These are phyloP conservation scores for Halophytophthora batemanensis DNA, from an alignment of 352 stramenopile species.

Conservation along the genomic window DNA sequence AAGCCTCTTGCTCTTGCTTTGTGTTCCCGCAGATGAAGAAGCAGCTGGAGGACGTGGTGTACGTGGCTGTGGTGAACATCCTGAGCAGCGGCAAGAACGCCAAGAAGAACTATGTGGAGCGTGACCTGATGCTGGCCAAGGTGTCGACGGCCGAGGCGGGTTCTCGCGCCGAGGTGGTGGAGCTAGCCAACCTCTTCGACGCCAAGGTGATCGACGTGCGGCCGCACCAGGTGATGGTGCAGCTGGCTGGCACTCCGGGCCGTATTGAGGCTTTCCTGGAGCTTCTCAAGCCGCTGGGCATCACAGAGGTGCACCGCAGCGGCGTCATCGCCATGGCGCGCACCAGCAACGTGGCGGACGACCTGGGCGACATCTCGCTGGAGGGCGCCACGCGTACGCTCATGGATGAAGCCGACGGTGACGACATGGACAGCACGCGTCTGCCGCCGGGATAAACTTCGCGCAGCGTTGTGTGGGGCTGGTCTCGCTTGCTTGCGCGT, in stretches of 20 bases:
- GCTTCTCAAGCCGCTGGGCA: constrained; percentile 77
- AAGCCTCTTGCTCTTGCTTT: constrained; percentile 7
- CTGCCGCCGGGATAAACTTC: constrained; percentile 62
- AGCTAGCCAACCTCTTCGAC: constrained; percentile 82
- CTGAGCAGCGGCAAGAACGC: constrained; percentile 58
- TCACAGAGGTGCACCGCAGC: constrained; percentile 82
- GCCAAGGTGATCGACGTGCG: constrained; percentile 86
- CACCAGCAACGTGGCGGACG: constrained; percentile 63
- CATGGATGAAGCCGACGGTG: constrained; percentile 60
- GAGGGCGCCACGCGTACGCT: constrained; percentile 73
- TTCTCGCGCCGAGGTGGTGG: constrained; percentile 71
- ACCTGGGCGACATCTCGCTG: constrained; percentile 62
- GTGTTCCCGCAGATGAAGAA: constrained; percentile 72
- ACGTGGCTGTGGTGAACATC: constrained; percentile 85
- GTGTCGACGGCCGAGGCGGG: constrained; percentile 66
- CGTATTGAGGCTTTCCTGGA: constrained; percentile 83
- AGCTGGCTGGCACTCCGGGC: constrained; percentile 68
- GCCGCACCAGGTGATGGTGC: constrained; percentile 80
- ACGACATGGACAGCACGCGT: constrained; percentile 60
- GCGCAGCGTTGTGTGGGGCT: too few relatives aligned
- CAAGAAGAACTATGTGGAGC: constrained; percentile 83
- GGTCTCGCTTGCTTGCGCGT: too few relatives aligned
- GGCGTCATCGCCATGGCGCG: constrained; percentile 84
- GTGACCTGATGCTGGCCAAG: constrained; percentile 87
- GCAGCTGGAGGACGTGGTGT: constrained; percentile 85